A percentile compares a stretch with the other conserved stretches of the same genome.
Evolutionary conservation across 192 early-diverging fungal species (phyloP).

Genomic region (Lunasporangiospora selenospora): DNA sequence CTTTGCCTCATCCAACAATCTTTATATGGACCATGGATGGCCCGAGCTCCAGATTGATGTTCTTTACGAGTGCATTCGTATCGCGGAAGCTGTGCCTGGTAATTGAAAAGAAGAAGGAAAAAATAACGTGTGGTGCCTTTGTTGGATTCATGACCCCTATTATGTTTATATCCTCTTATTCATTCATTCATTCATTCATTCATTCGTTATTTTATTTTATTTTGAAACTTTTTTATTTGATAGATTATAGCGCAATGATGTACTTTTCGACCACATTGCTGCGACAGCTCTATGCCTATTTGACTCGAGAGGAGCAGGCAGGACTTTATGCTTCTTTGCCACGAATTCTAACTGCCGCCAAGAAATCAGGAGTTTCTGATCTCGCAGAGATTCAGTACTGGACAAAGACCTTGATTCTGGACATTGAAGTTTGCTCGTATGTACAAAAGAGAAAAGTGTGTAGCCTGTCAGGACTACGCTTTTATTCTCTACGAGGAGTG

Average conservation of each 20-base stretch:
- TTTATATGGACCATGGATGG: slow-evolving; percentile 68
- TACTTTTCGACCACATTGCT: slow-evolving; percentile 71
- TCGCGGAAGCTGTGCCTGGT: slow-evolving; percentile 75
- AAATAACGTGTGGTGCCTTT: not conserved
- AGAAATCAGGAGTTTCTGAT: slow-evolving; percentile 57
- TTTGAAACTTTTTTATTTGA: not conserved
- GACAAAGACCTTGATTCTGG: slow-evolving; percentile 62
- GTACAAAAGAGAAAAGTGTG: no score
- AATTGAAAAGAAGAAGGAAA: no score
- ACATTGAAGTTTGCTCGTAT: slow-evolving; percentile 59
- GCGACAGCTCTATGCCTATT: slow-evolving; percentile 64
- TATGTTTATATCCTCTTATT: not conserved
- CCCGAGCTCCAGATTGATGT: slow-evolving; percentile 80
- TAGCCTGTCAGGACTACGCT: no score
- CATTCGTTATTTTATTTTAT: not conserved
- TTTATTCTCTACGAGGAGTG: no score
- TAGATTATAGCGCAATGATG: slow-evolving; percentile 69
- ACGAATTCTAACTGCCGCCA: slow-evolving; percentile 58
- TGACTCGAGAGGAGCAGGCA: slow-evolving; percentile 71
- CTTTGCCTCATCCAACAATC: slow-evolving; percentile 16
- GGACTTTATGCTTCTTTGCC: slow-evolving; percentile 62
- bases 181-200: not conserved
- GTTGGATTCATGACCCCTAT: not conserved
- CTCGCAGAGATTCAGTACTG: slow-evolving; percentile 58
- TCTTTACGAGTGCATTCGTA: slow-evolving; percentile 74